Evolutionary conservation across 495 filamentous ascomycete genomes (phyloP).

Genomic region (Aspergillus bertholletiae): DNA sequence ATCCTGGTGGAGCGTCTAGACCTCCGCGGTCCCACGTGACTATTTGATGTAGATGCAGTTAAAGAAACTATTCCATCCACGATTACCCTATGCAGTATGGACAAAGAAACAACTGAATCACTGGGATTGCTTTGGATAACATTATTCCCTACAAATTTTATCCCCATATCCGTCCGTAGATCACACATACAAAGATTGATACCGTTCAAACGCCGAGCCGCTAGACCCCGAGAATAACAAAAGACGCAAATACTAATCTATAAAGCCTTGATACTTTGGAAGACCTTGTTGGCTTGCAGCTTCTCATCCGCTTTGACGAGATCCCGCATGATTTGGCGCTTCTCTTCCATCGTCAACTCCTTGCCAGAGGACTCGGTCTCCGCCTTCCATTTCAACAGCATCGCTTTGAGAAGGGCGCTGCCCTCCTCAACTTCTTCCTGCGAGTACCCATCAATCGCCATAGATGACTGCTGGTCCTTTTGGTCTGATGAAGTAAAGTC

Average conservation of each 20-base stretch:
- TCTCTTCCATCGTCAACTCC: constrained; percentile 68
- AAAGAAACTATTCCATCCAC: too few species aligned
- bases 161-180: neutral
- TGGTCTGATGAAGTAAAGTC: constrained; percentile 72
- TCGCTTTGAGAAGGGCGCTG: constrained; percentile 78
- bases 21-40: constrained; percentile 11
- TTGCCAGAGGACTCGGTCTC: constrained; percentile 61
- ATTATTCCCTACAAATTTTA: neutral
- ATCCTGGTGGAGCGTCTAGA: constrained; percentile 3
- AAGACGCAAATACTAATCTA: constrained; percentile 30
- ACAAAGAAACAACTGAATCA: neutral
- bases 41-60: neutral
- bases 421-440: constrained; percentile 90
- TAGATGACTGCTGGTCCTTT: constrained; percentile 49
- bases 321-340: constrained; percentile 74
- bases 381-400: constrained; percentile 84
- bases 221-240: neutral
- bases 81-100: neutral
- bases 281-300: constrained; percentile 81
- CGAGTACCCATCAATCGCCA: constrained; percentile 53
- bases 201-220: neutral
- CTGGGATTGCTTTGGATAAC: too few species aligned
- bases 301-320: constrained; percentile 68
- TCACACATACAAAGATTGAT: neutral
- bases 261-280: constrained; percentile 79